Percentiles rank a stretch among this genome's conserved stretches.
phyloP scores from a whole-genome alignment of 768 basidiomycete species.

The Boletus speciosus region DNA sequence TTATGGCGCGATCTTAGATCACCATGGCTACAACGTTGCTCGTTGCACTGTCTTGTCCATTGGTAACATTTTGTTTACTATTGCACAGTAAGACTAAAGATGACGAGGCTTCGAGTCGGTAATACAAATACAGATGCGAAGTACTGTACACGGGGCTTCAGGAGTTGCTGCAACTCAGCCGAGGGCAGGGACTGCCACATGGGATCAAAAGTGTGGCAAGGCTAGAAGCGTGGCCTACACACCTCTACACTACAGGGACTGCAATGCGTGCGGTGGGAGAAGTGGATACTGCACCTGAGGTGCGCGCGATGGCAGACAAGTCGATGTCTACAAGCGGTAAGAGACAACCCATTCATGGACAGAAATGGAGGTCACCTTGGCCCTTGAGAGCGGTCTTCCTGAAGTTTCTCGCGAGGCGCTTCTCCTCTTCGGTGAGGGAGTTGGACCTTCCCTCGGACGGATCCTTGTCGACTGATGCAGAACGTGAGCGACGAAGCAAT shows the following conservation, averaged over 20 bases:
- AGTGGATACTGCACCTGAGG: slow-evolving; percentile 65
- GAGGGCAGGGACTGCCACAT: neutral
- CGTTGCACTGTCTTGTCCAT: neutral
- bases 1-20: neutral
- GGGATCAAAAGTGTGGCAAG: neutral
- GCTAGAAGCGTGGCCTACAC: neutral
- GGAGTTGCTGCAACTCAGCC: neutral
- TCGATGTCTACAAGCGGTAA: slow-evolving; percentile 40
- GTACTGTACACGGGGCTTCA: slow-evolving; percentile 6
- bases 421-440: slow-evolving; percentile 59
- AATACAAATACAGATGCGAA: slow-evolving; percentile 21
- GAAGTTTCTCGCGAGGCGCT: slow-evolving; percentile 59
- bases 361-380: slow-evolving; percentile 36
- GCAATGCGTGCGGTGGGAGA: slow-evolving; percentile 38
- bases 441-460: slow-evolving; percentile 39
- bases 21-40: neutral
- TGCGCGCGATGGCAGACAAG: slow-evolving; percentile 77
- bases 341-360: neutral
- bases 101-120: neutral
- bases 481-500: slow-evolving; percentile 7
- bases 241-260: slow-evolving; percentile 21
- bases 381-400: slow-evolving; percentile 72
- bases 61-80: slow-evolving; percentile 5
- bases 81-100: slow-evolving; percentile 1
- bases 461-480: slow-evolving; percentile 19